phyloP scores from a whole-genome alignment of 768 basidiomycete genomes.

The Melanogaster broomeanus region DNA sequence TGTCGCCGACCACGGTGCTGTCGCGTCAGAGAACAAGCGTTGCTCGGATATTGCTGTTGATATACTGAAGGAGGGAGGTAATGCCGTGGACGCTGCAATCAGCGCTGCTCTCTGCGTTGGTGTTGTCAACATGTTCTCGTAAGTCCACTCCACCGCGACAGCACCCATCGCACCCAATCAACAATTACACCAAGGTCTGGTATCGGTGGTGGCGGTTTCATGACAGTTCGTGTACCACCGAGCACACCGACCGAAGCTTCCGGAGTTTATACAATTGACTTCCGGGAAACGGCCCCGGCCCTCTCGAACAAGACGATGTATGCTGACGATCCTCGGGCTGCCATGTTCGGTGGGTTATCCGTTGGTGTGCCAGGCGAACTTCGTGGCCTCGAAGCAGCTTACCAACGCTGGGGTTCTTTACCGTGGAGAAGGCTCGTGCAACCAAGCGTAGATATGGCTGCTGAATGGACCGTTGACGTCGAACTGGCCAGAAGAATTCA shows the following conservation, averaged over 20 bases:
- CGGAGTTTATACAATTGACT: constrained; percentile 77
- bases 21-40: constrained; percentile 83
- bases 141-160: constrained; percentile 28
- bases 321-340: constrained; percentile 46
- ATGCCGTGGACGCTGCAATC: constrained; percentile 88
- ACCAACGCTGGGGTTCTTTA: constrained; percentile 78
- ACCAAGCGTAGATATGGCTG: constrained; percentile 74
- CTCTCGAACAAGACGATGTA: constrained; percentile 81
- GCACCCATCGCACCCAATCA: constrained; percentile 1
- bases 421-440: constrained; percentile 78
- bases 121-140: constrained; percentile 92
- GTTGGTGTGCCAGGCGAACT: constrained; percentile 94
- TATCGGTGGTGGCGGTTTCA: constrained; percentile 87
- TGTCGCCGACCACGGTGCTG: constrained; percentile 75
- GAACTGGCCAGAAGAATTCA: constrained; percentile 78
- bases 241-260: constrained; percentile 42
- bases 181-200: constrained; percentile 53
- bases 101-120: constrained; percentile 77
- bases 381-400: constrained; percentile 82
- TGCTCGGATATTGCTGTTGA: constrained; percentile 87
- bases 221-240: constrained; percentile 79
- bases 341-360: constrained; percentile 76
- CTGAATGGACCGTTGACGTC: constrained; percentile 74
- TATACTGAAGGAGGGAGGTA: constrained; percentile 79
- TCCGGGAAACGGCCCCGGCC: constrained; percentile 83